Evolutionary conservation across 768 basidiomycete species (phyloP).

Genomic region (Pisolithus marmoratus): DNA sequence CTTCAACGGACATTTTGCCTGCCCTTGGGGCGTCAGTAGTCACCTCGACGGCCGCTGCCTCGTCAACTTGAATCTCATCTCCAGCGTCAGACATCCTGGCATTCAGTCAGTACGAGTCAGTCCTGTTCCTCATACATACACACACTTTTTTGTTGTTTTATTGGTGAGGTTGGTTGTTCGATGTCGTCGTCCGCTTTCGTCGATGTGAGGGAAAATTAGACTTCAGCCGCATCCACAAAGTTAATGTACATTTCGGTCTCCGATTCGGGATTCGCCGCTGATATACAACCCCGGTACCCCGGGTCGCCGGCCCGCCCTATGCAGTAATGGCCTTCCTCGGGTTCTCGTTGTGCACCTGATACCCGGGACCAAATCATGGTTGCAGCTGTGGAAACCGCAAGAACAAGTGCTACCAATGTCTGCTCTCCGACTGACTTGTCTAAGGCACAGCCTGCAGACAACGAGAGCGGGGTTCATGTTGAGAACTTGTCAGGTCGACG

Average conservation of each 20-base stretch:
- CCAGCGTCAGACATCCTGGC: slow-evolving; percentile 99
- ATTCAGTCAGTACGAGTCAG: slow-evolving; percentile 1
- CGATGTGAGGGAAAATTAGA: slow-evolving; percentile 67
- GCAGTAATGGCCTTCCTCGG: no score
- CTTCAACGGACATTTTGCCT: slow-evolving; percentile 89
- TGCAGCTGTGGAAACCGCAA: no score
- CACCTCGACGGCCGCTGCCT: slow-evolving; percentile 68
- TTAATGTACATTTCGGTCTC: slow-evolving; percentile 39
- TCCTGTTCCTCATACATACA: slow-evolving; percentile 9
- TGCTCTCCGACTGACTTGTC: no score
- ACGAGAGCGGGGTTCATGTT: not conserved
- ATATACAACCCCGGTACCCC: no score
- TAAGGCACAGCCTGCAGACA: not conserved
- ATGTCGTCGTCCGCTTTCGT: slow-evolving; percentile 98
- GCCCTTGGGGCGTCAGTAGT: slow-evolving; percentile 84
- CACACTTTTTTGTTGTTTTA: slow-evolving; percentile 36
- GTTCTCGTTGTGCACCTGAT: no score
- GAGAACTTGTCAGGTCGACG: not conserved
- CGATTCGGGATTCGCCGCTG: slow-evolving; percentile 49
- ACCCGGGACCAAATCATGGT: no score
- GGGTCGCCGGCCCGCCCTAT: no score
- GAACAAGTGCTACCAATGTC: no score
- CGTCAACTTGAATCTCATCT: slow-evolving; percentile 80
- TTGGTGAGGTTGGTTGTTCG: slow-evolving; percentile 33
- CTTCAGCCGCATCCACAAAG: slow-evolving; percentile 34